Base-by-base conservation (phyloP, 441 rosid genomes). In the Arabidopsis lyrata region DNA sequence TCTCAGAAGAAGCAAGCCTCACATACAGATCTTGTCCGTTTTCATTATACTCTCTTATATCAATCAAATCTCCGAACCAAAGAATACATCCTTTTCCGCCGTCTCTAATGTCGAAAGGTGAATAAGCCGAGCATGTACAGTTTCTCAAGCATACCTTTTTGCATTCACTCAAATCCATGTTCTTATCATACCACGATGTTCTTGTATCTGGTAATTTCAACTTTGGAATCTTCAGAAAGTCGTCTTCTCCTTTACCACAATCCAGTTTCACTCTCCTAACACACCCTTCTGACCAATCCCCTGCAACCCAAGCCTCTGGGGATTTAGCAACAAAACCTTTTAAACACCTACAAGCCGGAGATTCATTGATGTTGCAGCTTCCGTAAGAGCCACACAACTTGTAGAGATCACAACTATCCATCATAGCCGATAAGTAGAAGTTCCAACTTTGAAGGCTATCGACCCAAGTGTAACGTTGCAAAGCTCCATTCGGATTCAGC, bases 271-370 rank as follows among this genome's bases (percentile, higher is more conserved):
- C 75, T 70, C 56, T 80, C 63, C 86, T 81, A 8, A 81, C 66
- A 69, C 97, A 91, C 18, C 97, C 98, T 6, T 55, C 74, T 1
- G 86, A 78, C 15, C 81, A 86, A 1, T 93, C 92, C 68, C 91
- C 83, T 44, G 85, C 50, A 70, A 13, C 57, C 90, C 91, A 90
- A 14, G 77, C 82, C 0, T 42, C 20, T 0, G 82, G 80, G 12
- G 77, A 81, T 59, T 84, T 85, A 34, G 98, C 90, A 49, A 76
- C 81, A 42, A 82, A 91, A 16, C 96, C 97, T 0, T 93, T 90
- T n/a, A 89, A 68, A 64, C 97, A 93, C 8, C 78, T 0, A 78
- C 42, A 9, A 12, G 38, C 59, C 58, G 79, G 2, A 85, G 88
- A 78, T 80, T 80, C 79, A 56, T 76, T 76, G 39, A 76, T 70